Evolutionary conservation across 768 basidiomycete species (phyloP).

Genomic region (Lactarius quietus): DNA sequence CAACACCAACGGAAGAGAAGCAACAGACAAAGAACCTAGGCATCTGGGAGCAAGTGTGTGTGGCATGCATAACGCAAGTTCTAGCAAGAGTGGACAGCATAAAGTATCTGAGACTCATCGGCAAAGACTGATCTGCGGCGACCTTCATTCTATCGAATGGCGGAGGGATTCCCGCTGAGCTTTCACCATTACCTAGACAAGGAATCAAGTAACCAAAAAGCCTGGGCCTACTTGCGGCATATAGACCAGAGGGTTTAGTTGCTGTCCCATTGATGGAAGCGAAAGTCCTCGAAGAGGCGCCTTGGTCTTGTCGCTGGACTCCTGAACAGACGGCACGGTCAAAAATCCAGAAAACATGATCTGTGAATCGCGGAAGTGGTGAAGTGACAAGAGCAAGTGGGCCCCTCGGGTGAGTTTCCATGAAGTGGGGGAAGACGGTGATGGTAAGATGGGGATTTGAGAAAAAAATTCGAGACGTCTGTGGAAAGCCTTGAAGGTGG

Average conservation of each 20-base stretch:
- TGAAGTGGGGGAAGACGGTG: not conserved
- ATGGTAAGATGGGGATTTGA: not conserved
- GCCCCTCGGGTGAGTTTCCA: not conserved
- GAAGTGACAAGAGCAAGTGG: slow-evolving; percentile 7
- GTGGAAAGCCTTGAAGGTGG: not conserved
- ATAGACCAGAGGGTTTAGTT: not conserved
- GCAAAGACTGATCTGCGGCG: not conserved
- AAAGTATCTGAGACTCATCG: not conserved
- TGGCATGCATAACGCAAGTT: not conserved
- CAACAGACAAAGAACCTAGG: not conserved
- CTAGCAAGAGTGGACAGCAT: not conserved
- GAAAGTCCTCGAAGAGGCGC: not conserved
- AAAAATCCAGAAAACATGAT: slow-evolving; percentile 13
- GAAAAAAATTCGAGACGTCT: not conserved
- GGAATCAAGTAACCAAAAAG: not conserved
- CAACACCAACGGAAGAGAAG: not conserved
- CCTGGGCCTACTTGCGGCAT: not conserved
- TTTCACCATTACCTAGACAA: not conserved
- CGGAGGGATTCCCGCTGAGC: not conserved
- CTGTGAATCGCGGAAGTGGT: not conserved
- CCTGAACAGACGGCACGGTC: slow-evolving; percentile 11
- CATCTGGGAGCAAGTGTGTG: not conserved
- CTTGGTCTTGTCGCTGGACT: not conserved
- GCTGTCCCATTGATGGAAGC: not conserved
- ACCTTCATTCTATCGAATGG: not conserved